phyloP scores from a whole-genome alignment of 1,139 yeast genomes.

The Saccharomyces hybrid region DNA sequence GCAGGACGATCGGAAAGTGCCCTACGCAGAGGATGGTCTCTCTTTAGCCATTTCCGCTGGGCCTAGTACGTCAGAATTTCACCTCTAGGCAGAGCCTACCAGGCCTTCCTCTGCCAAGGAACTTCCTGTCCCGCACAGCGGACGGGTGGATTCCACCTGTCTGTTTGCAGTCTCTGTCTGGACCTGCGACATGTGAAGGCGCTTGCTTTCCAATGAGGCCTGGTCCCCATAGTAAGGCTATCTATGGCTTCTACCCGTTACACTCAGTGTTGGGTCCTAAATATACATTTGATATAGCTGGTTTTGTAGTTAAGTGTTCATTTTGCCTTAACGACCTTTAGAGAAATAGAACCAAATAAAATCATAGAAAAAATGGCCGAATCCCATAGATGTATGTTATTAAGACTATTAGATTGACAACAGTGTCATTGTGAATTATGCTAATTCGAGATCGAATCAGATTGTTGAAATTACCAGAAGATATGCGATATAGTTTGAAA shows the following conservation, averaged over 20 bases:
- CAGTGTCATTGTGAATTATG: neutral
- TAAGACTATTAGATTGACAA: neutral
- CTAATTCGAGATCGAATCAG: neutral
- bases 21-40: no score
- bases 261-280: neutral
- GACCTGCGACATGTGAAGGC: neutral
- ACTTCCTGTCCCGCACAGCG: neutral
- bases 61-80: neutral
- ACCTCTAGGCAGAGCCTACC: neutral
- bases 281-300: neutral
- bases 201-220: neutral
- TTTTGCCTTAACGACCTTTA: neutral
- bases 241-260: neutral
- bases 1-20: no score
- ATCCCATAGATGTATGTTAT: conserved; percentile 86
- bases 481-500: neutral
- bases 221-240: neutral
- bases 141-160: neutral
- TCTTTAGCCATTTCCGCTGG: neutral
- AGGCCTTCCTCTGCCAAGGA: no score
- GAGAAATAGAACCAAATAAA: conserved; percentile 10
- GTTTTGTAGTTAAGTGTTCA: neutral
- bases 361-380: conserved; percentile 65
- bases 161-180: neutral
- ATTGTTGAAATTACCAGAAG: neutral